Conservation (phyloP, 139 green algal species). For the Chlamydomonas asymmetrica region DNA sequence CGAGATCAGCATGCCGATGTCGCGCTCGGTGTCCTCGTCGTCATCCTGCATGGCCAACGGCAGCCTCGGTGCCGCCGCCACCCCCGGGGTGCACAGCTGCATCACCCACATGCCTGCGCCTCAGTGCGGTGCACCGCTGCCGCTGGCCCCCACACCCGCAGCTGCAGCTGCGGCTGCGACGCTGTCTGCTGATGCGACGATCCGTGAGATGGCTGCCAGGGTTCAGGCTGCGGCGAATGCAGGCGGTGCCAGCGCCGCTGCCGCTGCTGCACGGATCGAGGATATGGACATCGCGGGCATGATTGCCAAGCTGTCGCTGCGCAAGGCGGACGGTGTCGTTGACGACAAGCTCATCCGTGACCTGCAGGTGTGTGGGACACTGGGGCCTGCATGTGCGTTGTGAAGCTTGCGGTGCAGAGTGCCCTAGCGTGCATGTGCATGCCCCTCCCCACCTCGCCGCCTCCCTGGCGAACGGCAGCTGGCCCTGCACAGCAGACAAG, state of each 20-base stretch:
- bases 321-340: slow-evolving; percentile 47
- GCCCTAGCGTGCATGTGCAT: no score
- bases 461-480: not conserved
- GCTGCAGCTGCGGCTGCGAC: not conserved
- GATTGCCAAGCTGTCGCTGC: slow-evolving; percentile 39
- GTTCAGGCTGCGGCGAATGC: slow-evolving; percentile 2
- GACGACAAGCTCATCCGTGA: slow-evolving; percentile 53
- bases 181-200: not conserved
- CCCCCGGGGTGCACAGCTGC: no score
- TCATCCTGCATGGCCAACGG: no score
- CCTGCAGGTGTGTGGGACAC: slow-evolving; percentile 21
- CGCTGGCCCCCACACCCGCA: not conserved
- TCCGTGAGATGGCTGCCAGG: not conserved
- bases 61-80: no score
- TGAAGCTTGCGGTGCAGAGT: no score
- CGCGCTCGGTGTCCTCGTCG: no score
- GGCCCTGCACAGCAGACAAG: not conserved
- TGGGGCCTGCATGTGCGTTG: no score
- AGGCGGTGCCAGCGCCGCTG: slow-evolving; percentile 1
- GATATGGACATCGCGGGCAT: slow-evolving; percentile 38
- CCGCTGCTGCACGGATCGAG: slow-evolving; percentile 5
- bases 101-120: not conserved
- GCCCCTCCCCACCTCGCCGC: no score
- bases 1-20: no score
- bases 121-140: not conserved